Percentiles rank a stretch among this genome's conserved stretches.
Evolutionary conservation across 2,329 filamentous ascomycete genomes (phyloP).

Genomic region (Phialemoniopsis sp.): DNA sequence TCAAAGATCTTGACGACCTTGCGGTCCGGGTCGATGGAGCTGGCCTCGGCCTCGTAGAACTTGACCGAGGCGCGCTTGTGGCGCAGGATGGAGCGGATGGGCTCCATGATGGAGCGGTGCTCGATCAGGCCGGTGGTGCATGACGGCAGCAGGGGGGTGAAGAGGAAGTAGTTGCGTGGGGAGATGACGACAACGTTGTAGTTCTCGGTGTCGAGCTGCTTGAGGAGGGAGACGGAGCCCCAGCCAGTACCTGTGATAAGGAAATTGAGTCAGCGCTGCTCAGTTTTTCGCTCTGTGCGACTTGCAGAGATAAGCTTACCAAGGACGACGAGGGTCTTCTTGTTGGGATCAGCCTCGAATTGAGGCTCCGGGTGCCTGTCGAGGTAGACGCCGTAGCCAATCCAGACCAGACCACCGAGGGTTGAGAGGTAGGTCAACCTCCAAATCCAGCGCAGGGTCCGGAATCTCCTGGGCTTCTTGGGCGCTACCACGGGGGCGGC

Average conservation of each 20-base stretch:
- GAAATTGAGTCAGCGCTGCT: constrained; percentile 5
- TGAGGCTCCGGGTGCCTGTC: constrained; percentile 81
- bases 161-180: constrained; percentile 98
- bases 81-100: constrained; percentile 89
- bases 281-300: background rate
- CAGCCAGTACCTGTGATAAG: constrained; percentile 77
- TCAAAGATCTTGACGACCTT: constrained; percentile 88
- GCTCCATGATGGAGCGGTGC: constrained; percentile 99
- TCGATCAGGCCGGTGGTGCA: constrained; percentile 97
- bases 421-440: constrained; percentile 74
- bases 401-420: constrained; percentile 64
- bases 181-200: constrained; percentile 99
- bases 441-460: constrained; percentile 77
- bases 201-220: constrained; percentile 98
- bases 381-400: constrained; percentile 78
- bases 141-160: constrained; percentile 93
- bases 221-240: constrained; percentile 91
- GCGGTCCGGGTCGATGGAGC: constrained; percentile 88
- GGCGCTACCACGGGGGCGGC: constrained; percentile 31
- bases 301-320: constrained; percentile 48
- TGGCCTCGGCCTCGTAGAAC: constrained; percentile 97
- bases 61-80: constrained; percentile 92
- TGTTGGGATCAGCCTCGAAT: constrained; percentile 71
- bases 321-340: constrained; percentile 96
- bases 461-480: constrained; percentile 56